Percentiles rank a stretch among this genome's conserved stretches.
Conservation (phyloP, 2,329 filamentous ascomycete genomes). For the Cladosporium sp. region DNA sequence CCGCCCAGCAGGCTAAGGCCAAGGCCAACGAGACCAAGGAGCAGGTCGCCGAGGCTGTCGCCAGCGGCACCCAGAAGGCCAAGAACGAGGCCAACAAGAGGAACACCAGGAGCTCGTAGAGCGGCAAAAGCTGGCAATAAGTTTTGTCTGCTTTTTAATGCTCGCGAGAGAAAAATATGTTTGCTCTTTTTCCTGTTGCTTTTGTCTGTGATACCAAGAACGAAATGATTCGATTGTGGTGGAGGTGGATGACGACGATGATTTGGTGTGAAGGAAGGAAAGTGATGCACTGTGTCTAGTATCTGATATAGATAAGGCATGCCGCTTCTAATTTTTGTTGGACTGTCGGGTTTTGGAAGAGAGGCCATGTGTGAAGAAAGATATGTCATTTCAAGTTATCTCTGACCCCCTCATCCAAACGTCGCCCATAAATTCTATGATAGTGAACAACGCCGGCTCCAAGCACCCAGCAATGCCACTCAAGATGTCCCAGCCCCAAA, state of each 20-base stretch:
- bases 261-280: neutral
- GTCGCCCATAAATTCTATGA: too few species aligned
- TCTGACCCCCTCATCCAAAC: too few species aligned
- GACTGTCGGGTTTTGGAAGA: neutral
- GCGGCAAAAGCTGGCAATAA: neutral
- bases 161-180: neutral
- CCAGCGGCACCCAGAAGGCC: constrained; percentile 68
- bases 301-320: constrained; percentile 1
- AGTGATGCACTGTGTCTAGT: neutral
- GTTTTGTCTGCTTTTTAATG: neutral
- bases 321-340: neutral
- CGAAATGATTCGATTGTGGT: neutral
- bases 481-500: too few species aligned
- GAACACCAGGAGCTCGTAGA: constrained; percentile 43
- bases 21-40: constrained; percentile 64
- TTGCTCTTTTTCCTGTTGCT: constrained; percentile 4
- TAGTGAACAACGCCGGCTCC: too few species aligned
- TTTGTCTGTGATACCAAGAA: constrained; percentile 7
- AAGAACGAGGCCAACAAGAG: constrained; percentile 69
- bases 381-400: too few species aligned
- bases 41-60: constrained; percentile 66
- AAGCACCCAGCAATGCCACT: too few species aligned
- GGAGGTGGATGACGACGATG: neutral
- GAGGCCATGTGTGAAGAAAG: neutral
- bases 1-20: constrained; percentile 76